Conservation (phyloP, 495 filamentous ascomycete species). For the Terfezia boudieri region DNA sequence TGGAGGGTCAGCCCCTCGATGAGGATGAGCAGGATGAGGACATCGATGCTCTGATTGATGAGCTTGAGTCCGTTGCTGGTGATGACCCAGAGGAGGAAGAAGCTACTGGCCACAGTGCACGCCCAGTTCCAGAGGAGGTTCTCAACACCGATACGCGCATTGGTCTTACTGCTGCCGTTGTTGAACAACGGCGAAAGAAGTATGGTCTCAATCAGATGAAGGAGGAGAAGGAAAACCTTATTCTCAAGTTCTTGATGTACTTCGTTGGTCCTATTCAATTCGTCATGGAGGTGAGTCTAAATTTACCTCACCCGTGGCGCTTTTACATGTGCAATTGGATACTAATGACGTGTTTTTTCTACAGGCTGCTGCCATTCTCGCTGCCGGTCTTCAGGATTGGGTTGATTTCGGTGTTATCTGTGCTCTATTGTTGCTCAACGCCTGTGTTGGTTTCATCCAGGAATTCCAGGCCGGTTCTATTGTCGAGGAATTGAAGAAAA, state of each 20-base stretch:
- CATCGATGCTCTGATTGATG: constrained; percentile 62
- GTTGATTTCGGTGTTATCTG: constrained; percentile 65
- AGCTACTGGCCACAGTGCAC: constrained; percentile 25
- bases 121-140: constrained; percentile 39
- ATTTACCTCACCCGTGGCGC: not conserved
- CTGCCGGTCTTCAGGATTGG: constrained; percentile 61
- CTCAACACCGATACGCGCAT: constrained; percentile 44
- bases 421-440: constrained; percentile 55
- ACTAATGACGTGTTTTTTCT: constrained; percentile 6
- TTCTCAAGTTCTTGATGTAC: constrained; percentile 63
- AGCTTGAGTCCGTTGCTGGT: constrained; percentile 57
- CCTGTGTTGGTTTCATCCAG: constrained; percentile 64
- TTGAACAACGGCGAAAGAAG: constrained; percentile 44
- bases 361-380: constrained; percentile 49
- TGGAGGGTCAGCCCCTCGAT: constrained; percentile 14
- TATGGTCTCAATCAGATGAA: constrained; percentile 77
- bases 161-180: constrained; percentile 50
- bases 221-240: constrained; percentile 65
- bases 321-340: not conserved
- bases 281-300: constrained; percentile 59
- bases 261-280: constrained; percentile 84
- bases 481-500: constrained; percentile 80
- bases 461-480: constrained; percentile 81
- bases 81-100: constrained; percentile 35
- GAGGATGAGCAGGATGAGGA: constrained; percentile 47